Conservation (phyloP, 257 asterid genomes). For the Fraxinus cuspidata region DNA sequence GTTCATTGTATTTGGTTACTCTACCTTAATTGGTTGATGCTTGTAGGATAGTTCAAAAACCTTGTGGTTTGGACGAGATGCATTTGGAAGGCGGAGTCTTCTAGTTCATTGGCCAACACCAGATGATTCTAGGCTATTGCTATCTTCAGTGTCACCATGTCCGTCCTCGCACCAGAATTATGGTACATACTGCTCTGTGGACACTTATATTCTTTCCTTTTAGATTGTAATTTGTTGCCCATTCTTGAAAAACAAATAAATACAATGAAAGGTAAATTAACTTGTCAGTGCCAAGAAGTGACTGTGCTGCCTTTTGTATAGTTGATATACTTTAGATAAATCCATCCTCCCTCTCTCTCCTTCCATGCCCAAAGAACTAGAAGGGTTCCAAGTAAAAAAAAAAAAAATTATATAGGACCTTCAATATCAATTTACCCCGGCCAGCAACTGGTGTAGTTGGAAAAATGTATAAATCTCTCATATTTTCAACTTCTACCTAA, state of each 20-base stretch:
- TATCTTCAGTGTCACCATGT: slow-evolving; percentile 86
- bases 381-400: not conserved
- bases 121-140: slow-evolving; percentile 70
- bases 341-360: not conserved
- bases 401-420: not conserved
- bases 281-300: not conserved
- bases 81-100: slow-evolving; percentile 94
- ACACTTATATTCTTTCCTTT: slow-evolving; percentile 7
- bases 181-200: slow-evolving; percentile 45
- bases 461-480: not conserved
- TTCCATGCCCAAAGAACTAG: not conserved
- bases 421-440: not conserved
- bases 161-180: slow-evolving; percentile 39
- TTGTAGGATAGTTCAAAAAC: slow-evolving; percentile 76
- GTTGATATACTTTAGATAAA: slow-evolving; percentile 1
- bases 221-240: not conserved
- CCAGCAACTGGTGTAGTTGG: not conserved
- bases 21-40: slow-evolving; percentile 32
- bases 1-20: slow-evolving; percentile 16
- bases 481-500: not conserved
- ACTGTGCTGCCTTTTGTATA: not conserved
- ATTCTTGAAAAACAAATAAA: slow-evolving; percentile 2
- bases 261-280: not conserved
- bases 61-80: slow-evolving; percentile 98
- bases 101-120: slow-evolving; percentile 93